These are phyloP conservation scores for Yarrowia yakushimensis DNA, from an alignment of 805 yeast genomes.

Conservation along the genomic window DNA sequence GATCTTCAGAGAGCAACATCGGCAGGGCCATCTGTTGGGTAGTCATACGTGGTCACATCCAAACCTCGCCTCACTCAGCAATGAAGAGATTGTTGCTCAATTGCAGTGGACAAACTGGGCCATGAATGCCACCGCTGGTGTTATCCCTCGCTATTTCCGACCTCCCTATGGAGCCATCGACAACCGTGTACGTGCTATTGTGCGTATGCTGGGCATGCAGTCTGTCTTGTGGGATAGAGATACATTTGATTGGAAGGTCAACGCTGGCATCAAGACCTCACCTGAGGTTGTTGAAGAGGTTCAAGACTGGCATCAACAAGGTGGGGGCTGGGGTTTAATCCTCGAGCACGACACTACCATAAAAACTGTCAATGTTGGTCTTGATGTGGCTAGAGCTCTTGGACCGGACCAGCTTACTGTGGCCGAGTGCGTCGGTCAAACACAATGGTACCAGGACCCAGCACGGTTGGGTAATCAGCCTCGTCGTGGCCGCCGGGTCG, in stretches of 20 bases:
- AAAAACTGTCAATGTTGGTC: conserved; percentile 65
- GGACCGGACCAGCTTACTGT: conserved; percentile 67
- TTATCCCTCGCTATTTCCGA: conserved; percentile 87
- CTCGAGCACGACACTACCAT: conserved; percentile 80
- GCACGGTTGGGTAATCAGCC: background rate
- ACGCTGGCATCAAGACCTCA: conserved; percentile 50
- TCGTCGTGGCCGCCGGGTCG: background rate
- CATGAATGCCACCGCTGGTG: conserved; percentile 87
- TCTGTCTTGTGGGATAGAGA: conserved; percentile 90
- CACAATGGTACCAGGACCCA: conserved; percentile 33
- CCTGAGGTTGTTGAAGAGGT: conserved; percentile 56
- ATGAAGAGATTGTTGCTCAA: conserved; percentile 83
- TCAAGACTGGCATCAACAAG: conserved; percentile 46
- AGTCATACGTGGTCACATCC: conserved; percentile 93
- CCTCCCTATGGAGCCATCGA: conserved; percentile 98
- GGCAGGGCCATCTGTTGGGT: conserved; percentile 73
- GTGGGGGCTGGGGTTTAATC: conserved; percentile 53
- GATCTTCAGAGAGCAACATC: conserved; percentile 53
- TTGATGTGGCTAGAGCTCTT: conserved; percentile 53
- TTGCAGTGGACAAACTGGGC: conserved; percentile 97
- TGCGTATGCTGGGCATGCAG: conserved; percentile 80
- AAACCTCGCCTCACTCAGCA: conserved; percentile 70
- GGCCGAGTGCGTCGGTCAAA: conserved; percentile 70
- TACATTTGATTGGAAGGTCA: conserved; percentile 84
- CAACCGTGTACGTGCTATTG: conserved; percentile 74